These are phyloP conservation scores for Xylaria curta DNA, from an alignment of 495 filamentous ascomycete genomes.

Conservation along the genomic window DNA sequence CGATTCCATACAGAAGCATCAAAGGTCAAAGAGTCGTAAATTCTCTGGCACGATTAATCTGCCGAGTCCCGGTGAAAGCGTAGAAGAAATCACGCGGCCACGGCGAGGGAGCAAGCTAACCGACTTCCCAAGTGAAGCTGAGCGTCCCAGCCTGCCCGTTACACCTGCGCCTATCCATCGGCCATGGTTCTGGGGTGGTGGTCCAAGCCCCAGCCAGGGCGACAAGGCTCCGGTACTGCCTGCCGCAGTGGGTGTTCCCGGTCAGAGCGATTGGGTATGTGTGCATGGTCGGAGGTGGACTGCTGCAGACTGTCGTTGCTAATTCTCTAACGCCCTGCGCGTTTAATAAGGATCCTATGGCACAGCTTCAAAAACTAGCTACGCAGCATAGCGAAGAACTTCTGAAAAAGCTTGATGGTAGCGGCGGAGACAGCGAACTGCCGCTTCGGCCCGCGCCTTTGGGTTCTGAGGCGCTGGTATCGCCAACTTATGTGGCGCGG, in stretches of 20 bases:
- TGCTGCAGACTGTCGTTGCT: constrained; percentile 64
- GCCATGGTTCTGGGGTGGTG: constrained; percentile 44
- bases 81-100: constrained; percentile 40
- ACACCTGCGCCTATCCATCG: constrained; percentile 78
- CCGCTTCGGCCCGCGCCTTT: constrained; percentile 52
- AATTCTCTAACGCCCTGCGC: constrained; percentile 59
- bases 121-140: constrained; percentile 83
- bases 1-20: constrained; percentile 68
- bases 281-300: constrained; percentile 58
- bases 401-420: constrained; percentile 48
- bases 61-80: constrained; percentile 28
- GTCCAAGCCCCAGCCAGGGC: constrained; percentile 57
- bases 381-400: constrained; percentile 66
- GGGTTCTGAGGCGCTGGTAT: constrained; percentile 53
- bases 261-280: constrained; percentile 90
- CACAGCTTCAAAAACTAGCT: constrained; percentile 71
- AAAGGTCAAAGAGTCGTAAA: constrained; percentile 58
- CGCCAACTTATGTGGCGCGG: constrained; percentile 55
- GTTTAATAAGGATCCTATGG: constrained; percentile 69
- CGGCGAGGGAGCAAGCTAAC: constrained; percentile 70
- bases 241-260: constrained; percentile 77
- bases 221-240: constrained; percentile 65
- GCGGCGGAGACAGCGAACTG: constrained; percentile 39
- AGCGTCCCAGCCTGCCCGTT: constrained; percentile 88
- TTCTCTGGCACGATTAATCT: constrained; percentile 26